These are phyloP conservation scores for Petunia axillaris DNA, from an alignment of 257 asterid species.

Conservation along the genomic window DNA sequence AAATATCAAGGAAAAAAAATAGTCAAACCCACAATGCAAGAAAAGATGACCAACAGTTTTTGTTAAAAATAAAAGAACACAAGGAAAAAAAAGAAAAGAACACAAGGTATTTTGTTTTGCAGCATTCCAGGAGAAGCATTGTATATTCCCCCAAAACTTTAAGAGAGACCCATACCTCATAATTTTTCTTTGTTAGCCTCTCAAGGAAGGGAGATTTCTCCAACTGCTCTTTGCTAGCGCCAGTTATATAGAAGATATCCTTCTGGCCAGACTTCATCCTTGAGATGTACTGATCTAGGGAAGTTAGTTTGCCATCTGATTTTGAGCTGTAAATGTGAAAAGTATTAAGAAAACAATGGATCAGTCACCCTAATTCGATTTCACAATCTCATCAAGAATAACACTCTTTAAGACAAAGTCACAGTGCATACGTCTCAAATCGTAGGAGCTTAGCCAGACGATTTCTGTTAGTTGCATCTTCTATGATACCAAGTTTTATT, in stretches of 20 bases:
- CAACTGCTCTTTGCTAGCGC: constrained; percentile 91
- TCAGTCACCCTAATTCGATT: no score
- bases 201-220: constrained; percentile 99
- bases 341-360: not conserved
- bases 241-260: constrained; percentile 93
- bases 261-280: constrained; percentile 95
- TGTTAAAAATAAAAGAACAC: no score
- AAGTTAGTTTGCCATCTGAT: constrained; percentile 89
- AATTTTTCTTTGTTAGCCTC: constrained; percentile 81
- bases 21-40: no score
- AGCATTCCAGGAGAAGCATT: not conserved
- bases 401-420: no score
- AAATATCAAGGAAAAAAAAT: not conserved
- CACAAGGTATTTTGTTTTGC: not conserved
- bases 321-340: constrained; percentile 58
- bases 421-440: constrained; percentile 66
- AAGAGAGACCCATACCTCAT: constrained; percentile 54
- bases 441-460: constrained; percentile 91
- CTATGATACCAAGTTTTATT: constrained; percentile 87
- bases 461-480: constrained; percentile 87
- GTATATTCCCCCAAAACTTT: not conserved
- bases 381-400: no score
- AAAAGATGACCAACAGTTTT: no score
- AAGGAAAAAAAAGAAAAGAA: not conserved
- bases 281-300: constrained; percentile 89